Percentiles rank a stretch among this genome's conserved stretches.
Evolutionary conservation across 495 filamentous ascomycete species (phyloP).

Genomic region (Lophium mytilinum): DNA sequence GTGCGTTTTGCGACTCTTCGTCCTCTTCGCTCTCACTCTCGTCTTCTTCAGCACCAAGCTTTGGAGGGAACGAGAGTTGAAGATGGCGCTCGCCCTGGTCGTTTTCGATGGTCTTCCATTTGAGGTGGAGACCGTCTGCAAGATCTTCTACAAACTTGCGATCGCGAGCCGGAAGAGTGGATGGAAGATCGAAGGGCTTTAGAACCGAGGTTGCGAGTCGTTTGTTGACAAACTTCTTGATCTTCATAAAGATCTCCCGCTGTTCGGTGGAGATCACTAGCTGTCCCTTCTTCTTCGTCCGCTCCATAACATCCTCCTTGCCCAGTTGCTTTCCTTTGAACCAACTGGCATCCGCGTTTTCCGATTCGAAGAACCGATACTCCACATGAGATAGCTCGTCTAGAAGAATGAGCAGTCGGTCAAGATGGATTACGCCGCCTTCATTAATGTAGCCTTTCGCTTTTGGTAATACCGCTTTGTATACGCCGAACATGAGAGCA

Average conservation of each 20-base stretch:
- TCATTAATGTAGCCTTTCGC: slow-evolving; percentile 97
- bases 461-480: slow-evolving; percentile 81
- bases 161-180: slow-evolving; percentile 71
- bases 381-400: slow-evolving; percentile 80
- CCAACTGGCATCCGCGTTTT: slow-evolving; percentile 83
- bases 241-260: slow-evolving; percentile 68
- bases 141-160: slow-evolving; percentile 87
- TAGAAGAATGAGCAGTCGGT: slow-evolving; percentile 68
- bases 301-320: slow-evolving; percentile 53
- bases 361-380: slow-evolving; percentile 82
- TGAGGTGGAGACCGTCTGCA: slow-evolving; percentile 68
- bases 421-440: slow-evolving; percentile 78
- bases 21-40: slow-evolving; percentile 57
- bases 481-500: slow-evolving; percentile 93
- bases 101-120: slow-evolving; percentile 73
- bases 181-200: slow-evolving; percentile 59
- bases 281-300: slow-evolving; percentile 51
- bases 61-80: slow-evolving; percentile 59
- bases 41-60: slow-evolving; percentile 30
- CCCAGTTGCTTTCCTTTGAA: slow-evolving; percentile 72
- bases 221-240: slow-evolving; percentile 72
- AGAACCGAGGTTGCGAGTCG: slow-evolving; percentile 38
- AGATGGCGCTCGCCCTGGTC: slow-evolving; percentile 74
- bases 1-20: slow-evolving; percentile 75
- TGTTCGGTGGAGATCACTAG: slow-evolving; percentile 73